Conservation (phyloP, 2,329 filamentous ascomycete species). For the Madurella mycetomatis region DNA sequence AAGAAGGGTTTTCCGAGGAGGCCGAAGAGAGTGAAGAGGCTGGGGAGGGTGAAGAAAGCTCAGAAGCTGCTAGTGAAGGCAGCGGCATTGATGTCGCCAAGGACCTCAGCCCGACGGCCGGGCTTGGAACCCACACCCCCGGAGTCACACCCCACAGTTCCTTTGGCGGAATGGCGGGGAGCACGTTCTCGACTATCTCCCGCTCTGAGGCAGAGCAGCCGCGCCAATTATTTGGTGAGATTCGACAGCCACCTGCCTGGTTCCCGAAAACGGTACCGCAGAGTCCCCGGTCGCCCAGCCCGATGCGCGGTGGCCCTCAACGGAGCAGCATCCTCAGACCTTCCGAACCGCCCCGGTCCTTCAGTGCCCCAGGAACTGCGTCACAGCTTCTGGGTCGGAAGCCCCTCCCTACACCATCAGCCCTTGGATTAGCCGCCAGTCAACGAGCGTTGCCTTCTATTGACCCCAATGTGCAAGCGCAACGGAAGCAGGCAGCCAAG, state of each 20-base stretch:
- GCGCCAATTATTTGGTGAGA: conserved; percentile 51
- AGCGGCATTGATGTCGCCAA: conserved; percentile 63
- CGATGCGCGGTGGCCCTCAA: conserved; percentile 53
- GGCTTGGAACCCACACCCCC: conserved; percentile 41
- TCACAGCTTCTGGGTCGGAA: conserved; percentile 48
- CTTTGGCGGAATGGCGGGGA: conserved; percentile 46
- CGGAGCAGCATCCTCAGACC: conserved; percentile 46
- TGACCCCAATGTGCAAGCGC: conserved; percentile 47
- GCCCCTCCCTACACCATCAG: conserved; percentile 31
- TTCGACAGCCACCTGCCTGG: conserved; percentile 44
- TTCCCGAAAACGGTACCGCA: conserved; percentile 51
- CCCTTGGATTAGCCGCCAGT: conserved; percentile 31
- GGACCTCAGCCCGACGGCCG: conserved; percentile 51
- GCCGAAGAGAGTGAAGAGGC: conserved; percentile 39
- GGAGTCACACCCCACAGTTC: conserved; percentile 56
- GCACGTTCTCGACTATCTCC: conserved; percentile 44
- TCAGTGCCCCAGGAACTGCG: conserved; percentile 57
- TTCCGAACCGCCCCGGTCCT: conserved; percentile 49
- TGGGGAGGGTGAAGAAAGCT: conserved; percentile 45
- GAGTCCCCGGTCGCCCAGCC: conserved; percentile 70
- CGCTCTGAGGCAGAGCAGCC: conserved; percentile 42
- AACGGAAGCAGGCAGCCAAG: conserved; percentile 48
- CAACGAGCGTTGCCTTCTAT: conserved; percentile 34
- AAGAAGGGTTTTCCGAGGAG: conserved; percentile 36
- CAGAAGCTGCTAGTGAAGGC: conserved; percentile 47